Evolutionary conservation across 106 monocot species (phyloP), one percentile per base, ranked within the genome.

Genomic region (Acorus gramineus): DNA sequence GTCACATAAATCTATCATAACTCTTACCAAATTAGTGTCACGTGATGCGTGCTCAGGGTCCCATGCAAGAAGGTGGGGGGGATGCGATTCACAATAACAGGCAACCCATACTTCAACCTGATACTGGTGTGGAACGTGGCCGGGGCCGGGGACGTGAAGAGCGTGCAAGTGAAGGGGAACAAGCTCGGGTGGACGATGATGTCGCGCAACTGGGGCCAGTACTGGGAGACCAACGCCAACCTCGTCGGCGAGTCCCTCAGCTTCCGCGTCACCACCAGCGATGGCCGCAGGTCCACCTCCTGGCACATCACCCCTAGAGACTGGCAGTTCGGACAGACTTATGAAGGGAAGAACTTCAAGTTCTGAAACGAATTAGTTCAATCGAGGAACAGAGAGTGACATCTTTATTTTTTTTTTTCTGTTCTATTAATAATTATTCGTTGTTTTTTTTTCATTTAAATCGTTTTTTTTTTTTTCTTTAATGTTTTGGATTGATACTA

Each of bases 251-350:
- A 85, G 64, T 64, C 77, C 0, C 64, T 85, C 5, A 74, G 74
- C 1, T 85, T 85, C 71, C 50, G 77, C 47, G 74, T 85, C 4
- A 77, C 66, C 50, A 74, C 80, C 64, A 67, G 81, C 64, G 74
- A 85, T 56, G 51, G 64, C 11, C 71, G 70, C 50, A 72, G 55
- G 46, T 65, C 66, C n/a, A 76, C 75, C 3, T 76, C 86, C 5
- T 72, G 78, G 72, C 71, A 73, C 42, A 55, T 78, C 56, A 49
- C 73, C 4, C 75, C 85, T 0, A 50, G 48, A 2, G 60, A 81
- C 14, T 85, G 85, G 85, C 75, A 82, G 70, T 78, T 79, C 28
- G 86, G 79, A 6, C 78, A 82, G 54, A 86, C 78, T 44, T 86
- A 55, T 44, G 73, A 79, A 44, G 82, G 82, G 11, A 82, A 82